Percentiles rank a stretch among this genome's conserved stretches.
Evolutionary conservation across 805 yeast genomes (phyloP).

Genomic region (Starmerella lactis-condensi): DNA sequence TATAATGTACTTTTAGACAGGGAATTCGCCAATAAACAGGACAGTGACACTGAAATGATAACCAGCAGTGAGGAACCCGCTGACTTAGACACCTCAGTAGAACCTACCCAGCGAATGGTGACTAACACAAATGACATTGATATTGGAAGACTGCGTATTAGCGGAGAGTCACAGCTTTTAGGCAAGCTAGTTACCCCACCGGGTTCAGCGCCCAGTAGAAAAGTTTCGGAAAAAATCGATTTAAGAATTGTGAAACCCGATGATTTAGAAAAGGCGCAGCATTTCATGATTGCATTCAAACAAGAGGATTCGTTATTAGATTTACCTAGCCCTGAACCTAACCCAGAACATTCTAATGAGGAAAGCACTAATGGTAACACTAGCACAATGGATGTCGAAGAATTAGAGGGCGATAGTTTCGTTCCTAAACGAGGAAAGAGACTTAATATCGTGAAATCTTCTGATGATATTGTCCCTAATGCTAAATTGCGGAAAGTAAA

Average conservation of each 20-base stretch:
- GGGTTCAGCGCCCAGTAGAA: no score
- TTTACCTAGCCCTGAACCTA: background rate
- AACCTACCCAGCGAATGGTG: no score
- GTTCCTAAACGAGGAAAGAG: slow-evolving; percentile 4
- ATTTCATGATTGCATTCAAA: no score
- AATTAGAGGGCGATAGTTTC: no score
- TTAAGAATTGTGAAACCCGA: slow-evolving; percentile 3
- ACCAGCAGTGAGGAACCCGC: no score
- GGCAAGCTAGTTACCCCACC: no score
- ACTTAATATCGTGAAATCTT: slow-evolving; percentile 12
- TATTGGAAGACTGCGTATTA: background rate
- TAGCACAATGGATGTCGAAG: slow-evolving; percentile 2
- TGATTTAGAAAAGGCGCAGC: slow-evolving; percentile 3
- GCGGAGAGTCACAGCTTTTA: background rate
- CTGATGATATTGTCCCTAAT: slow-evolving; percentile 11
- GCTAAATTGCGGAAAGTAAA: slow-evolving; percentile 1
- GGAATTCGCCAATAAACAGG: slow-evolving; percentile 4
- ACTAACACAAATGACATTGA: background rate
- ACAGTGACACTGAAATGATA: no score
- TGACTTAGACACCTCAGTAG: no score
- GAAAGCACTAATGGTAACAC: background rate
- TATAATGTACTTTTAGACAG: background rate
- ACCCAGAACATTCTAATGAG: background rate
- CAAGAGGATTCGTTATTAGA: background rate
- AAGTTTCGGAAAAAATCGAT: slow-evolving; percentile 2